A percentile compares a stretch with the other conserved stretches of the same genome.
Evolutionary conservation across 768 basidiomycete genomes (phyloP).

Genomic region (Lyophyllum atratum): DNA sequence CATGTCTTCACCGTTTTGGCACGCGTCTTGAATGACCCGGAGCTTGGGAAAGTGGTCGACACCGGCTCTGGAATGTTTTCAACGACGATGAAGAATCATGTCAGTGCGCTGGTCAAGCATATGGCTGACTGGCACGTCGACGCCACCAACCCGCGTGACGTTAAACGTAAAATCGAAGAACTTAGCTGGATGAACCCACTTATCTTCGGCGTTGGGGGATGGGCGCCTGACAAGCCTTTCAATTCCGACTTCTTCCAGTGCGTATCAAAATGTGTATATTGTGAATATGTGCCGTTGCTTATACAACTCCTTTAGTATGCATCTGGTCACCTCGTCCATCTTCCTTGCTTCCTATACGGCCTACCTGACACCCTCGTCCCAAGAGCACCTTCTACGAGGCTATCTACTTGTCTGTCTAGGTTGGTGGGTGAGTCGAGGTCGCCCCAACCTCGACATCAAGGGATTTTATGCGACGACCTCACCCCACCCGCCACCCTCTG

Average conservation of each 20-base stretch:
- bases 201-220: conserved; percentile 22
- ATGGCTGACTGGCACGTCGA: conserved; percentile 20
- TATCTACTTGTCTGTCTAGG: conserved; percentile 56
- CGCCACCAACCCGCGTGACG: conserved; percentile 9
- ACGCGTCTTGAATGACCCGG: conserved; percentile 21
- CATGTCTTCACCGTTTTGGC: conserved; percentile 22
- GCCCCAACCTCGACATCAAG: conserved; percentile 48
- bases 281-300: background rate
- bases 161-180: conserved; percentile 19
- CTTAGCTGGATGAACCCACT: conserved; percentile 23
- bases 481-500: conserved; percentile 14
- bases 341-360: conserved; percentile 57
- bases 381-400: conserved; percentile 55
- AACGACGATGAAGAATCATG: conserved; percentile 14
- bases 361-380: conserved; percentile 40
- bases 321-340: conserved; percentile 63
- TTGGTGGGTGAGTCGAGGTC: conserved; percentile 62
- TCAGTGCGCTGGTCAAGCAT: conserved; percentile 4
- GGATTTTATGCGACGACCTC: conserved; percentile 45
- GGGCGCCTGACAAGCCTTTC: conserved; percentile 17
- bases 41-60: conserved; percentile 15
- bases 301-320: conserved; percentile 47
- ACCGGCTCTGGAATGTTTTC: conserved; percentile 10
- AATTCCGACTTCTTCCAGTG: conserved; percentile 26
- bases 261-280: conserved; percentile 1